Percentiles rank a stretch among this genome's conserved stretches.
These are phyloP conservation scores for Gypsophila paniculata DNA, from an alignment of 179 eudicot genomes.

Conservation along the genomic window DNA sequence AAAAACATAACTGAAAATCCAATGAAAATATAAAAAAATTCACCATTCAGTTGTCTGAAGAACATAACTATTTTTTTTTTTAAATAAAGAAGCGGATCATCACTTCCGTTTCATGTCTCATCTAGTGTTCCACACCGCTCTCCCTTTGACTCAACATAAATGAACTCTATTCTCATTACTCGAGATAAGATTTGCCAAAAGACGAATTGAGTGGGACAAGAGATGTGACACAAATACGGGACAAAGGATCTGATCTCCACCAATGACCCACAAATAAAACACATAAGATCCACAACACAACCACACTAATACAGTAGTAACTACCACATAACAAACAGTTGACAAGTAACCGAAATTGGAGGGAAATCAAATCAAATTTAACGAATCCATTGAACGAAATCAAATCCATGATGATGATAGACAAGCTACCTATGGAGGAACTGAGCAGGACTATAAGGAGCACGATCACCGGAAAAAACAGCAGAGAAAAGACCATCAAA, in stretches of 20 bases:
- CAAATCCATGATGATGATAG: not conserved
- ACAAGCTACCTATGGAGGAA: slow-evolving; percentile 27
- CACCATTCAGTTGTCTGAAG: slow-evolving; percentile 7
- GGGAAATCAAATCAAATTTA: not conserved
- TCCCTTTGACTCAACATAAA: too few relatives aligned
- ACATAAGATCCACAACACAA: not conserved
- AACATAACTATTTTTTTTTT: not conserved
- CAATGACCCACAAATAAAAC: not conserved
- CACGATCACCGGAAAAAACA: slow-evolving; percentile 45
- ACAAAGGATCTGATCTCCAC: not conserved
- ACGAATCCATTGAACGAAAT: too few relatives aligned
- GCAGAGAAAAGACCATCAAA: slow-evolving; percentile 44
- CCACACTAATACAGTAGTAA: too few relatives aligned
- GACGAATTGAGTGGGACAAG: too few relatives aligned
- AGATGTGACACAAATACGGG: too few relatives aligned
- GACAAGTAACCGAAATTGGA: slow-evolving; percentile 10
- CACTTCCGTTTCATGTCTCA: too few relatives aligned
- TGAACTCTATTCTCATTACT: too few relatives aligned
- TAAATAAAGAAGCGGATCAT: too few relatives aligned
- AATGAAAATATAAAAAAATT: not conserved
- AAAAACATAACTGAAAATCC: not conserved
- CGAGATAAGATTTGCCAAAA: too few relatives aligned
- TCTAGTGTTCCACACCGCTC: too few relatives aligned
- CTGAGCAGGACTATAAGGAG: slow-evolving; percentile 53
- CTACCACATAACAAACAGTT: not conserved